Evolutionary conservation across 306 rosid genomes (phyloP).

Genomic region (Prunus campanulata): DNA sequence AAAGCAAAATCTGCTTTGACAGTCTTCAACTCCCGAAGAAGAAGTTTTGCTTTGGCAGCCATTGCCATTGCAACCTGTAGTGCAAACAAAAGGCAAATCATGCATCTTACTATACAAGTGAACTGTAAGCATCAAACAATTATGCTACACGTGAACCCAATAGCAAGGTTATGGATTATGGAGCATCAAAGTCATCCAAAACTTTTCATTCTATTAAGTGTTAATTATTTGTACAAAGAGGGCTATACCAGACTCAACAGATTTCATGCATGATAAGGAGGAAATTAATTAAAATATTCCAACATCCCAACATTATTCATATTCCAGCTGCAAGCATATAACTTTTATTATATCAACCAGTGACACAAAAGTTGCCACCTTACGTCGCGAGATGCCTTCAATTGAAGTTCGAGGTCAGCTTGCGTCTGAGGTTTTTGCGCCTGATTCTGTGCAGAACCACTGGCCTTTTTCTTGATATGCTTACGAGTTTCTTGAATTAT

Average conservation of each 20-base stretch:
- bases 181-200: neutral
- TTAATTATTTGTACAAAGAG: neutral
- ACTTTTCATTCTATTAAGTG: neutral
- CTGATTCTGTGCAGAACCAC: slow-evolving; percentile 39
- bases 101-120: slow-evolving; percentile 14
- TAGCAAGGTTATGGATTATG: neutral
- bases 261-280: neutral
- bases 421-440: slow-evolving; percentile 51
- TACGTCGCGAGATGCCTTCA: slow-evolving; percentile 99
- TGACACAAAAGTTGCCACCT: slow-evolving; percentile 86
- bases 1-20: slow-evolving; percentile 96
- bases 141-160: neutral
- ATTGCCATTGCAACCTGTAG: slow-evolving; percentile 98
- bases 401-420: slow-evolving; percentile 80
- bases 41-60: slow-evolving; percentile 99
- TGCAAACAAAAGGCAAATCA: slow-evolving; percentile 32
- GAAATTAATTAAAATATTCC: neutral
- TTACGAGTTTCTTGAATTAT: slow-evolving; percentile 94
- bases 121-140: neutral
- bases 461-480: slow-evolving; percentile 74
- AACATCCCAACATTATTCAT: neutral
- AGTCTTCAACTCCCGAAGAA: slow-evolving; percentile 97
- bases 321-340: slow-evolving; percentile 5
- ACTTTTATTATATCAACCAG: slow-evolving; percentile 50
- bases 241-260: neutral